Conservation (phyloP, 2,329 filamentous ascomycete genomes). For the Fusarium sterilihyphosum region DNA sequence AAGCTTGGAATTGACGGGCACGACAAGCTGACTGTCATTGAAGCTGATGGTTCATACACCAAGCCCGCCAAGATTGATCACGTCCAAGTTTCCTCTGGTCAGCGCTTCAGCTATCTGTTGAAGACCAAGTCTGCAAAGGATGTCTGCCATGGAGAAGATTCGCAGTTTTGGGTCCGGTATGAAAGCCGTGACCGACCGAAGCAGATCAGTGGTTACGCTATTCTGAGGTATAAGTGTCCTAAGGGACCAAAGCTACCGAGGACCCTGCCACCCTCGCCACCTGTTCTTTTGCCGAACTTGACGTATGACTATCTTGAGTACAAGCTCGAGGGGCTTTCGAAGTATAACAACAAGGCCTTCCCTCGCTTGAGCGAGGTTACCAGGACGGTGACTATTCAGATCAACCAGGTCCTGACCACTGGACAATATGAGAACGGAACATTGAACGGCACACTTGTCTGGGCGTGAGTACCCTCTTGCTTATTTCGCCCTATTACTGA, state of each 20-base stretch:
- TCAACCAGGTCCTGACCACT: slow-evolving; percentile 52
- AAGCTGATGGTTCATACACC: slow-evolving; percentile 29
- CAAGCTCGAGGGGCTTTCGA: slow-evolving; percentile 31
- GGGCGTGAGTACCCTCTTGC: neutral
- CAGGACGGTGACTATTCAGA: slow-evolving; percentile 58
- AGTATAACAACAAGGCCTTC: slow-evolving; percentile 30
- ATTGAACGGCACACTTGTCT: slow-evolving; percentile 22
- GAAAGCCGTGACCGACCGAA: slow-evolving; percentile 25
- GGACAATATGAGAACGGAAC: slow-evolving; percentile 37
- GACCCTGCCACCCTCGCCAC: neutral
- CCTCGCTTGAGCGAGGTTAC: slow-evolving; percentile 59
- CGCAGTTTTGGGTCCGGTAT: slow-evolving; percentile 26
- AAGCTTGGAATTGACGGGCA: slow-evolving; percentile 21
- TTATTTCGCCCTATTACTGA: neutral
- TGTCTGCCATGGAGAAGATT: neutral
- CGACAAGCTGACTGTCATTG: slow-evolving; percentile 9
- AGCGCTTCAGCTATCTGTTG: slow-evolving; percentile 25
- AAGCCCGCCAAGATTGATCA: slow-evolving; percentile 7
- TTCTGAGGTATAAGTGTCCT: slow-evolving; percentile 14
- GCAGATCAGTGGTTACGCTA: slow-evolving; percentile 20
- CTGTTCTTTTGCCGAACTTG: slow-evolving; percentile 48
- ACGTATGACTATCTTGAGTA: slow-evolving; percentile 57
- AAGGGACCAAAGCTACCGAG: neutral
- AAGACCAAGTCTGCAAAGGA: neutral
- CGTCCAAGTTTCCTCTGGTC: slow-evolving; percentile 18